phyloP scores from a whole-genome alignment of 495 filamentous ascomycete species.

The Daldinia vernicosa region DNA sequence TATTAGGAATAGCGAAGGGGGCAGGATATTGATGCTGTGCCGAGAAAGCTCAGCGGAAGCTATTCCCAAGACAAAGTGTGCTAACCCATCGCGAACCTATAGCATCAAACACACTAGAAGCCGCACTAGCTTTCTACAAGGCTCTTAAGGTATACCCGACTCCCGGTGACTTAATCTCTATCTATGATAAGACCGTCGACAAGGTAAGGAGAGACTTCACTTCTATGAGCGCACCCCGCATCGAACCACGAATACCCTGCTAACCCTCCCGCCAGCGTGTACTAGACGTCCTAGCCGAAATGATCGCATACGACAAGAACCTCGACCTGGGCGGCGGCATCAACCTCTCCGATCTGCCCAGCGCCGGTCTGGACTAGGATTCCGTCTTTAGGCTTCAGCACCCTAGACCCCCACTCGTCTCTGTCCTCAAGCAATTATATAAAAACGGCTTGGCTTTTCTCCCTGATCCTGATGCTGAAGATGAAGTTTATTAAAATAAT shows the following conservation, averaged over 20 bases:
- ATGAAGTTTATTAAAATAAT: neutral
- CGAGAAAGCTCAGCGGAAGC: neutral
- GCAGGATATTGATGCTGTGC: neutral
- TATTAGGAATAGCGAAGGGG: neutral
- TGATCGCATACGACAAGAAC: slow-evolving; percentile 88
- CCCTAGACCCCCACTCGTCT: neutral
- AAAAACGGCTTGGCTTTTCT: neutral
- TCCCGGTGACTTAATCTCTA: slow-evolving; percentile 88
- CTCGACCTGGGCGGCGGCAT: slow-evolving; percentile 64
- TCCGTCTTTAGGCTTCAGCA: neutral
- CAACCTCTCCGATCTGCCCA: slow-evolving; percentile 50
- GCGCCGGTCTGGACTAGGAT: slow-evolving; percentile 56
- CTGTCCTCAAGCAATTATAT: no score
- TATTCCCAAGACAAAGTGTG: slow-evolving; percentile 15
- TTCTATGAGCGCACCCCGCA: neutral
- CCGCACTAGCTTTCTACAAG: slow-evolving; percentile 95
- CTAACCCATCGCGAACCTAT: slow-evolving; percentile 34
- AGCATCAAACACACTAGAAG: slow-evolving; percentile 80
- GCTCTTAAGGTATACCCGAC: slow-evolving; percentile 98
- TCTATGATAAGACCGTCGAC: slow-evolving; percentile 97
- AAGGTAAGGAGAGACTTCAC: slow-evolving; percentile 64
- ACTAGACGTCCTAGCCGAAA: slow-evolving; percentile 93
- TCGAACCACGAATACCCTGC: neutral
- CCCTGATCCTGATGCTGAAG: neutral
- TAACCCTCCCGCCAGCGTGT: slow-evolving; percentile 68